Evolutionary conservation across 2,329 filamentous ascomycete genomes (phyloP).

Genomic region (Xylaria polymorpha): DNA sequence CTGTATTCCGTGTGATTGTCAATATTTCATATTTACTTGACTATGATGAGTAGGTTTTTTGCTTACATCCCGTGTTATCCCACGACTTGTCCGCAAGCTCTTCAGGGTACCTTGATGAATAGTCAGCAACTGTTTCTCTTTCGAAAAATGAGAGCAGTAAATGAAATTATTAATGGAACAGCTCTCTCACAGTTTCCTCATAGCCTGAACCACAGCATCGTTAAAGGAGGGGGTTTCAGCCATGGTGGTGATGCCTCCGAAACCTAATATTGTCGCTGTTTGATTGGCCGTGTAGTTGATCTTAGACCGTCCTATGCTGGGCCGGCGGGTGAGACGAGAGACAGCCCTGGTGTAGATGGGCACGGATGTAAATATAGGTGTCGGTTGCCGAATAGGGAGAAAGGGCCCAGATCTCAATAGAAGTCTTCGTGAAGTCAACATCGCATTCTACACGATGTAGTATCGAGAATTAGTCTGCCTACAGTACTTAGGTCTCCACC

Average conservation of each 20-base stretch:
- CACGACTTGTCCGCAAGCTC: conserved; percentile 88
- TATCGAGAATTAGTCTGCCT: neutral
- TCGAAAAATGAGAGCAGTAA: neutral
- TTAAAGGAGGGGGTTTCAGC: conserved; percentile 54
- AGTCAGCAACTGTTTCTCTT: conserved; percentile 1
- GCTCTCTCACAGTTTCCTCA: conserved; percentile 78
- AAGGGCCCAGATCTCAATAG: neutral
- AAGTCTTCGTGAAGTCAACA: conserved; percentile 32
- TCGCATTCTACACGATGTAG: conserved; percentile 5
- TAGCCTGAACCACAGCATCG: conserved; percentile 76
- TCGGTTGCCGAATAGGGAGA: conserved; percentile 1
- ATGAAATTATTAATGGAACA: neutral
- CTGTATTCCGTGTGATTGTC: conserved; percentile 21
- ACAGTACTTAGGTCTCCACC: neutral
- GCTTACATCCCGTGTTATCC: conserved; percentile 86
- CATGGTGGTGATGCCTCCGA: conserved; percentile 41
- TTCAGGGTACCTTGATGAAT: conserved; percentile 78
- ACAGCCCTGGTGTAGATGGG: neutral
- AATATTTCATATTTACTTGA: neutral
- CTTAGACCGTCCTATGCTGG: neutral
- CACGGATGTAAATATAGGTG: neutral
- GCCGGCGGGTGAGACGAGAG: conserved; percentile 4
- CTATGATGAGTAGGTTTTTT: conserved; percentile 19
- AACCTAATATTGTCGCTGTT: conserved; percentile 24
- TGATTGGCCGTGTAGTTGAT: neutral